These are phyloP conservation scores for Ogataea neopini DNA, from an alignment of 805 yeast genomes.

Conservation along the genomic window DNA sequence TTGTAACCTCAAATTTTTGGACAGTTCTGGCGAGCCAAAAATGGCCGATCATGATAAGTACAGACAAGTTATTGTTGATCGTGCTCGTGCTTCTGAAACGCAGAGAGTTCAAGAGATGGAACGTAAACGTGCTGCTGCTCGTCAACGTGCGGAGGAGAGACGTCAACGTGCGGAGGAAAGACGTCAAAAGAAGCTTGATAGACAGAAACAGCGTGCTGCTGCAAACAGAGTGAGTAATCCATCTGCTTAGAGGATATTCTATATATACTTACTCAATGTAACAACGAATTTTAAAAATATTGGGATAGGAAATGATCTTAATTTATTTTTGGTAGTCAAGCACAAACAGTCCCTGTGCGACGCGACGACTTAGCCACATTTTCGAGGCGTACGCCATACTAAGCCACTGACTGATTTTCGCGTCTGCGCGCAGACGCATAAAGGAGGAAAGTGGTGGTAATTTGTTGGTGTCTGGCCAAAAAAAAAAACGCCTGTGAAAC, in stretches of 20 bases:
- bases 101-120: slow-evolving; percentile 14
- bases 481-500: slow-evolving; percentile 1
- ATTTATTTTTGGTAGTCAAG: no score
- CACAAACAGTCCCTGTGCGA: no score
- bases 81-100: slow-evolving; percentile 12
- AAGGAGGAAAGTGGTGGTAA: neutral
- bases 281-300: neutral
- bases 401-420: slow-evolving; percentile 1
- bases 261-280: neutral
- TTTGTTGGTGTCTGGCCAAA: neutral
- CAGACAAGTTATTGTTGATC: slow-evolving; percentile 13
- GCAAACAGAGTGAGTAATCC: neutral
- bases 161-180: slow-evolving; percentile 27
- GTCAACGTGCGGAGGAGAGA: slow-evolving; percentile 24
- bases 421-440: neutral
- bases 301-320: neutral
- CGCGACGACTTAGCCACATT: neutral
- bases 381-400: slow-evolving; percentile 1
- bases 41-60: slow-evolving; percentile 29
- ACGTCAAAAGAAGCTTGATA: slow-evolving; percentile 20
- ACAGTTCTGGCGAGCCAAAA: slow-evolving; percentile 22
- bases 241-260: neutral
- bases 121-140: slow-evolving; percentile 18
- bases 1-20: slow-evolving; percentile 31
- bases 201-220: slow-evolving; percentile 5